Evolutionary conservation across 768 basidiomycete species (phyloP), one percentile per base, ranked within the genome.

Genomic region (Phlebiopsis gigantea): DNA sequence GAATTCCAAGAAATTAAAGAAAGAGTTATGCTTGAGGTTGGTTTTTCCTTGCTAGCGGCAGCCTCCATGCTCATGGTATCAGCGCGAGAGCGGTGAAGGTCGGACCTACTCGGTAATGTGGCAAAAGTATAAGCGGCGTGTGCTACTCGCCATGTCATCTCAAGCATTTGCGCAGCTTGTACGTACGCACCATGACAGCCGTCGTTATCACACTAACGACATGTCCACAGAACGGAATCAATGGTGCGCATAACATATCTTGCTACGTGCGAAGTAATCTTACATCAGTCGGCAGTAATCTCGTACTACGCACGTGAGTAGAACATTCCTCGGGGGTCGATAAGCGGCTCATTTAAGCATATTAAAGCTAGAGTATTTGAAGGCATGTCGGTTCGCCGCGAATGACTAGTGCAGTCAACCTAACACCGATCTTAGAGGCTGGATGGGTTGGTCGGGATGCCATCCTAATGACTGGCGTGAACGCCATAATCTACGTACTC

Each of bases 151-250:
- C 15, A 95, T 95, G 91, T 91, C 89, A 19, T 92, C 92, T 55
- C 95, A 97, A 69, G 90, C 91, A 42, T 96, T 97, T 71, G 95
- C 95, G 43, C 95, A 97, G 67, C 75, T 97, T 66, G 93, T 93
- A 61, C 63, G 44, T 56, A 7, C 53, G 49, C 41, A 57, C 30
- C 14, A n/a, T n/a, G 22, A 26, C 54, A 31, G 14, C 0, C 51
- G 24, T 9, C 44, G 7, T 15, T n/a, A 7, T n/a, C 25, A 4
- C 19, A 24, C 50, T 45, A 46, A 39, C 49, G 21, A 15, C 43
- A 21, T 4, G 41, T 5, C 6, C 25, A 7, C 50, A 96, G 92
- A 96, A 96, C 69, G 95, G 94, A 58, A 98, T 97, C 65, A 97
- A 95, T 68, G 90, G 90, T 90, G 70, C n/a, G n/a, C 21, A 30